Base-by-base conservation (phyloP, 768 basidiomycete genomes). In the Tricholoma sp. region DNA sequence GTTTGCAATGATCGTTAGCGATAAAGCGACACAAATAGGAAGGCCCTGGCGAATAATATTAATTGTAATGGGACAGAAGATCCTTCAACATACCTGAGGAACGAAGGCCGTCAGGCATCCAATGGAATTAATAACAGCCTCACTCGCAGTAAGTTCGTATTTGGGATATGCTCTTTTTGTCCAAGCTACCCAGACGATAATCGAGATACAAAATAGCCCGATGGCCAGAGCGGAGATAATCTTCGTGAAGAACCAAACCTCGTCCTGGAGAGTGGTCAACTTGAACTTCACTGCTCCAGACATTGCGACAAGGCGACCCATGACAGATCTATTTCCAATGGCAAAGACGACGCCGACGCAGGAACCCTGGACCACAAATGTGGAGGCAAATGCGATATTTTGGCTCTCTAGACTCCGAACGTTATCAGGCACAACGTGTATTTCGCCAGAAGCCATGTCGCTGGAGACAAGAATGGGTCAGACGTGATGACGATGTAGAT, bases 231-330 rank as follows among this genome's bases (percentile, higher is more conserved):
- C 70, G 66, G 79, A 67, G 66, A 76, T 58, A 68, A 79, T 64
- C 62, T 69, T 78, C 32, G 72, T 72, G 58, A 69, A 63, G 58
- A 84, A 80, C 0, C 80, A 81, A 10, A 84, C 82, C 29, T 48
- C 47, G 7, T 8, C 4, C 9, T 48, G 47, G 17, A 48, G 15
- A 15, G 47, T 48, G 9, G 47, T 48, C 29, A 48, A n/a, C 47
- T 48, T 48, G 47, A 48, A 48, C 29, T 48, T 31, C 20, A 31
- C 32, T 8, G 47, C 10, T 3, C 47, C 47, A 32, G 47, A 48
- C 47, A 48, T 48, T 28, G 47, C 47, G 7, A 48, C 47, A n/a
- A 48, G 47, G n/a, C 29, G 29, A 31, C 47, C 47, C 47, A 48
- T 48, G 6, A 48, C 29, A 8, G 47, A 48, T 15, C 32, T 48